Conservation (phyloP, 225 moss, liverwort and hornwort genomes). For the Sphagnum contortum region DNA sequence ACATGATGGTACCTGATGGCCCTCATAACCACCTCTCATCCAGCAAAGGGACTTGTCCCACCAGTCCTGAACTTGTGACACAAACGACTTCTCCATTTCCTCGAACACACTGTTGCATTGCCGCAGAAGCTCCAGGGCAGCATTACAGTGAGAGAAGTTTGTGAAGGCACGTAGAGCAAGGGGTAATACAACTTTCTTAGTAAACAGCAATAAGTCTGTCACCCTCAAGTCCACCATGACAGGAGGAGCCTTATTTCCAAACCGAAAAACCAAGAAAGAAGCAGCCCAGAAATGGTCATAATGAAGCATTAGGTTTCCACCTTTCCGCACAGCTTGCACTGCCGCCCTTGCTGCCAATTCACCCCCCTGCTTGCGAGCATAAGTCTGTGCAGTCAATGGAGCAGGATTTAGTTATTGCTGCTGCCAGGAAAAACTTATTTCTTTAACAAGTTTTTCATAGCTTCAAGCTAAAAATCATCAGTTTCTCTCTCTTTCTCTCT, state of each 20-base stretch:
- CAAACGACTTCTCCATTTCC: constrained; percentile 51
- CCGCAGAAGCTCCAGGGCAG: constrained; percentile 41
- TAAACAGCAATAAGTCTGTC: constrained; percentile 29
- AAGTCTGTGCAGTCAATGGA: constrained; percentile 13
- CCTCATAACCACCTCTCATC: constrained; percentile 21
- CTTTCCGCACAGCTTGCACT: constrained; percentile 29
- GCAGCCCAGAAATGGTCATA: constrained; percentile 58
- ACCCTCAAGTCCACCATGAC: constrained; percentile 27
- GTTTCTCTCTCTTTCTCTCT: no score
- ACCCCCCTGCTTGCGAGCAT: constrained; percentile 45
- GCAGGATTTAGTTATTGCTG: no score
- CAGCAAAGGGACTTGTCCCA: constrained; percentile 38
- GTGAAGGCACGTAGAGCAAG: constrained; percentile 37
- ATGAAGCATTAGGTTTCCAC: constrained; percentile 17
- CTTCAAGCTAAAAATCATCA: no score
- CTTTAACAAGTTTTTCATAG: no score
- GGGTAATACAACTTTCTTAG: constrained; percentile 33
- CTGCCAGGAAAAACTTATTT: no score
- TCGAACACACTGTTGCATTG: constrained; percentile 41
- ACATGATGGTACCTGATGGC: no score
- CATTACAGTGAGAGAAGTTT: constrained; percentile 33
- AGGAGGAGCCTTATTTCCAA: constrained; percentile 8
- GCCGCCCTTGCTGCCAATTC: constrained; percentile 25
- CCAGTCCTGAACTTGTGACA: constrained; percentile 24
- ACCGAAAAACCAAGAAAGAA: constrained; percentile 26